phyloP scores from a whole-genome alignment of 2,329 filamentous ascomycete species.

The Aspergillus intermedius region DNA sequence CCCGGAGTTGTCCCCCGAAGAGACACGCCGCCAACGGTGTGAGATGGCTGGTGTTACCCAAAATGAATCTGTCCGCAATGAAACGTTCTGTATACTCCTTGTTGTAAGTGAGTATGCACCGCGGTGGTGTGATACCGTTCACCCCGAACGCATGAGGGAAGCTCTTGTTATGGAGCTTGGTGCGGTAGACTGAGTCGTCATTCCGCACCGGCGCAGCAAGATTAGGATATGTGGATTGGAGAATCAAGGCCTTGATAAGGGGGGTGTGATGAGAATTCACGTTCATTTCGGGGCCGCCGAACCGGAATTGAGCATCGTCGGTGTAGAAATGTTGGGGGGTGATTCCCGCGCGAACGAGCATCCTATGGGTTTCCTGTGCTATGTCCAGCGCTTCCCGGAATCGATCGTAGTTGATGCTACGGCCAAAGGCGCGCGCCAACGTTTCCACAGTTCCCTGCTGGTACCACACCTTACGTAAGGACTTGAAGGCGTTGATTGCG shows the following conservation, averaged over 20 bases:
- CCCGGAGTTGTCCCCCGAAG: slow-evolving; percentile 18
- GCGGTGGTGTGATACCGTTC: not conserved
- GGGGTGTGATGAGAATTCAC: slow-evolving; percentile 37
- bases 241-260: slow-evolving; percentile 43
- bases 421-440: slow-evolving; percentile 20
- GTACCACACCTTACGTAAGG: slow-evolving; percentile 27
- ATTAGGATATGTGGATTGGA: slow-evolving; percentile 43
- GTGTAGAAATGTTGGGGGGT: slow-evolving; percentile 5
- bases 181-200: slow-evolving; percentile 11
- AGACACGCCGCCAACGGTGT: slow-evolving; percentile 20
- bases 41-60: slow-evolving; percentile 26
- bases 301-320: slow-evolving; percentile 30
- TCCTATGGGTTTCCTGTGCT: slow-evolving; percentile 3
- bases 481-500: slow-evolving; percentile 39
- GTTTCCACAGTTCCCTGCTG: slow-evolving; percentile 24
- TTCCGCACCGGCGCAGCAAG: slow-evolving; percentile 27
- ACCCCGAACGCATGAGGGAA: not conserved
- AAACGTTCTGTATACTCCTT: not conserved
- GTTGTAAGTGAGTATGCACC: slow-evolving; percentile 6
- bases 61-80: slow-evolving; percentile 11
- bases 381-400: slow-evolving; percentile 2
- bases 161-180: slow-evolving; percentile 5
- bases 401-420: slow-evolving; percentile 5
- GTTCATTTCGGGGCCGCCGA: slow-evolving; percentile 36
- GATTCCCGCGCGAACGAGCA: slow-evolving; percentile 1